phyloP scores from a whole-genome alignment of 305 asterid genomes.

The Rubia tinctorum region DNA sequence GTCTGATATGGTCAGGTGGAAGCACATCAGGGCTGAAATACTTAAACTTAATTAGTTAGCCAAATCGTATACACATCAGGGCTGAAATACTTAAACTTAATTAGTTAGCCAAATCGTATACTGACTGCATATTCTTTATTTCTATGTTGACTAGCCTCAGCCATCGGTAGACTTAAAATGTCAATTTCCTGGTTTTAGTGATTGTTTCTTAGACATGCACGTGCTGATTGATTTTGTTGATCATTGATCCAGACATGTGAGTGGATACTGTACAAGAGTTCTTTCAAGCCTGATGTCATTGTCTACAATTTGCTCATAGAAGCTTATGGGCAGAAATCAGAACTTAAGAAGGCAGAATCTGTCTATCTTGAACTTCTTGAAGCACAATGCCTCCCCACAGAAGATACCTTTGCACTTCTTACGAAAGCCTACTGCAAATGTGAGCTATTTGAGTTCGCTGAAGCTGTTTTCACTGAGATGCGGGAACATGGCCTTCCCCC shows the following conservation, averaged over 20 bases:
- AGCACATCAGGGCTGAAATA: background rate
- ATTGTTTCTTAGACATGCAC: background rate
- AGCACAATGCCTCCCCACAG: slow-evolving; percentile 75
- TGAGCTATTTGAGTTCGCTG: slow-evolving; percentile 60
- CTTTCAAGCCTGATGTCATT: slow-evolving; percentile 72
- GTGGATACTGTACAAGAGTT: slow-evolving; percentile 68
- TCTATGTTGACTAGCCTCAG: background rate
- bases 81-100: background rate
- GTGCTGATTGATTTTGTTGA: slow-evolving; percentile 15
- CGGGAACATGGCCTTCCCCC: slow-evolving; percentile 51
- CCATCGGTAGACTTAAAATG: background rate
- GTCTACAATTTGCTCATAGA: slow-evolving; percentile 88
- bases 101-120: background rate
- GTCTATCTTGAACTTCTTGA: slow-evolving; percentile 64
- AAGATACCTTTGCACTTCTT: slow-evolving; percentile 86
- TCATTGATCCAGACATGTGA: slow-evolving; percentile 44
- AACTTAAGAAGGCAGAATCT: slow-evolving; percentile 61
- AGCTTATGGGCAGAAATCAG: slow-evolving; percentile 65
- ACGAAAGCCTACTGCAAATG: slow-evolving; percentile 64
- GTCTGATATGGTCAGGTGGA: background rate
- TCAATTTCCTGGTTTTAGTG: background rate
- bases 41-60: background rate
- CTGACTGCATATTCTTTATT: background rate
- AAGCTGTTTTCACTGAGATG: slow-evolving; percentile 76
- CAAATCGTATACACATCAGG: background rate